Base-by-base conservation (phyloP, 2,329 filamentous ascomycete genomes). In the Grosmannia serpens region DNA sequence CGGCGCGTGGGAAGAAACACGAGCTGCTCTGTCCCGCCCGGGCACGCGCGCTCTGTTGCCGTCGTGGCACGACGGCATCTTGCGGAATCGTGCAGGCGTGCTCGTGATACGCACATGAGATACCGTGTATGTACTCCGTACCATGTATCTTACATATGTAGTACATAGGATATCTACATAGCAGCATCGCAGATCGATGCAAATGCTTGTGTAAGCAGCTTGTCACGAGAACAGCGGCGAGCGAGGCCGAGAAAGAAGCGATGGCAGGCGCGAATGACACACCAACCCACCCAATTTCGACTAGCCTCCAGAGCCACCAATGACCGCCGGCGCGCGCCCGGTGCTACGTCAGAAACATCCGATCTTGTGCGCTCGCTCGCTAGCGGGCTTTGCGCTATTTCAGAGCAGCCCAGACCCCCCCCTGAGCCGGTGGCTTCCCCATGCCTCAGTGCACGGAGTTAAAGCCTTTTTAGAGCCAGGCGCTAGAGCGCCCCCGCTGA, bases 321-420 rank as follows among this genome's bases (percentile, higher is more conserved):
- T 57, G 47, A 31, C 47, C 17, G 47, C 29, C 15, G n/a, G n/a
- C 15, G 55, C n/a, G 22, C 13, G 15, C 20, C 20, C 46, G 26
- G 47, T n/a, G 49, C 53, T 59, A 59, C 58, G 58, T 59, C 58
- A 59, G 47, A 56, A 59, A 59, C 58, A 59, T 59, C 58, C 58
- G 58, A 59, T 56, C 27, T 54, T 51, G 31, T 5, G 29, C 41
- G 15, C 26, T 33, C 56, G 46, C 22, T n/a, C 27, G 11, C 52
- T 50, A 58, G 57, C 44, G 57, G 51, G 22, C 15, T 58, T 44
- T 47, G 24, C 50, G 55, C 50, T 54, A 47, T 35, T 49, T 47
- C 56, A 31, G 50, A 52, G 44, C 33, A 53, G 56, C 49, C 56
- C 26, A 58, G 56, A 26, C 55, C 49, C 55, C 55, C 49, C 55